Evolutionary conservation across 768 basidiomycete species (phyloP), one percentile per base, ranked within the genome.

Genomic region (Trichaptum fuscoviolaceum): DNA sequence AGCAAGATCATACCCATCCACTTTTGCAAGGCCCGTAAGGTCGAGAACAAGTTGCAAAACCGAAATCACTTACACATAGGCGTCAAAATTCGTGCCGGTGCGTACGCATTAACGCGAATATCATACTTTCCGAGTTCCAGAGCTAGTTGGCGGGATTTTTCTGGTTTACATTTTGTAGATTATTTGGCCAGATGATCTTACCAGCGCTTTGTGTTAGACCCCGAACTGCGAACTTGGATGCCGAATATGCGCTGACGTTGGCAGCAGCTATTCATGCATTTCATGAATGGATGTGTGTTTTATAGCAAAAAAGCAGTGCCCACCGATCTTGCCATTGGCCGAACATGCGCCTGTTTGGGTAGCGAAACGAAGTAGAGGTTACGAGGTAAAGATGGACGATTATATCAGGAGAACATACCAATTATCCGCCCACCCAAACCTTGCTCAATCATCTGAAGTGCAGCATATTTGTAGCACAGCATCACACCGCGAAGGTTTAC

Each of bases 61-160:
- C 57, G 17, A 25, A 5, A 58, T 24, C 25, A 42, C 67, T 23
- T 60, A 70, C 71, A 23, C 67, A 72, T 67, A 18, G 63, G 68
- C 17, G 70, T 73, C n/a, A 68, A 61, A 18, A 71, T 71, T 5
- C 62, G 69, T 1, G 73, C 72, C 2, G 64, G 73, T 1, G 58
- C 80, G 63, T 81, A 81, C 1, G 79, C 76, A 42, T 83, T 83
- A 20, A 81, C 80, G 0, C 78, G 81, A 36, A 82, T 83, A 7
- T 71, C 71, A 65, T 81, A 68, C 27, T 67, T 68, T 8, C 74
- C 80, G 3, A 81, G 70, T 68, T 82, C 80, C 23, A 70, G 52
- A 0, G 81, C 80, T 82, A 57, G 20, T 8, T 25, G 0, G 64
- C 10, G 12, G 8, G 62, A 60, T 9, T 64, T 26, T 35, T 60